phyloP scores from a whole-genome alignment of 768 basidiomycete genomes.

The Sporobolomyces pararoseus region DNA sequence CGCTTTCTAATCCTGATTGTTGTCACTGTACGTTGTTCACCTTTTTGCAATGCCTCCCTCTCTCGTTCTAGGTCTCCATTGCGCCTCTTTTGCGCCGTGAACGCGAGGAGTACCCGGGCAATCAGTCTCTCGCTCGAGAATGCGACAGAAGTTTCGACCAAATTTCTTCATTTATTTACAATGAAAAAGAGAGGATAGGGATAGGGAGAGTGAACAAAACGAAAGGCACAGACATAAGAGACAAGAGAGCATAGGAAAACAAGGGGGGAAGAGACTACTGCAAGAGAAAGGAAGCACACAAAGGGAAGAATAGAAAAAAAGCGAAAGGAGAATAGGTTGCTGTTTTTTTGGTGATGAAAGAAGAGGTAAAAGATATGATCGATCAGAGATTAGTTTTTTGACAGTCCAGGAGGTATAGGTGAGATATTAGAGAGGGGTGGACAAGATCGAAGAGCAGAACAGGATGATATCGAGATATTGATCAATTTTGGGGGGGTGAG shows the following conservation, averaged over 20 bases:
- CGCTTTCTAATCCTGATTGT: too few species aligned
- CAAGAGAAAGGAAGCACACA: neutral
- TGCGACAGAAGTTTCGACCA: too few species aligned
- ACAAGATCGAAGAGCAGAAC: neutral
- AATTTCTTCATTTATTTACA: too few species aligned
- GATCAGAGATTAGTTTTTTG: too few species aligned
- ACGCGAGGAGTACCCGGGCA: too few species aligned
- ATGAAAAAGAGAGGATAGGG: neutral
- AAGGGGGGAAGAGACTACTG: neutral
- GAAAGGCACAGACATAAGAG: neutral
- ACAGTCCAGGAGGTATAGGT: neutral
- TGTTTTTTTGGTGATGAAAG: neutral
- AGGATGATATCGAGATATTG: slow-evolving; percentile 8
- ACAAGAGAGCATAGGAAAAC: too few species aligned
- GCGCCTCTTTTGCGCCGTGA: too few species aligned
- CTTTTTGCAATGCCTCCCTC: too few species aligned
- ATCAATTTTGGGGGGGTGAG: neutral
- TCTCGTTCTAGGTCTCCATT: too few species aligned
- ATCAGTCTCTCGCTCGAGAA: too few species aligned
- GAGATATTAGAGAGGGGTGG: neutral
- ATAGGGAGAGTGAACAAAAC: neutral
- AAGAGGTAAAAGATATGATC: too few species aligned
- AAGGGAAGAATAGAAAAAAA: neutral
- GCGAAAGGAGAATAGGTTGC: neutral
- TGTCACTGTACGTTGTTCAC: too few species aligned